A percentile compares a stretch with the other conserved stretches of the same genome.
Evolutionary conservation across 805 yeast genomes (phyloP).

Genomic region (Zygoascus flipseniorum): DNA sequence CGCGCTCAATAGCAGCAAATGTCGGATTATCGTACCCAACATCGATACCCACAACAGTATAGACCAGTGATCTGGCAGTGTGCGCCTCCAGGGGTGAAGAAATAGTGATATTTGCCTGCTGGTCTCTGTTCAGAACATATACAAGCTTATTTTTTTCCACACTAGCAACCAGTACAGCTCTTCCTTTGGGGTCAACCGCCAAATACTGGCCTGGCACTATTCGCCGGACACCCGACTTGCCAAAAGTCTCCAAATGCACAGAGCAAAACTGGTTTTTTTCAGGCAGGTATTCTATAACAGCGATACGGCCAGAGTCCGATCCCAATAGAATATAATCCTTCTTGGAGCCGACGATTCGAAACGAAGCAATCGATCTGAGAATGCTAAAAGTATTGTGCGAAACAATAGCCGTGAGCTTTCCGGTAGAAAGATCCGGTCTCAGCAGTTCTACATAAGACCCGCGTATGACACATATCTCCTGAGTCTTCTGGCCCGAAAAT

Average conservation of each 20-base stretch:
- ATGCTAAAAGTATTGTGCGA: constrained; percentile 48
- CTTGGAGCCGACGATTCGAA: constrained; percentile 45
- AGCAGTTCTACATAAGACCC: constrained; percentile 47
- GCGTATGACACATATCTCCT: constrained; percentile 54
- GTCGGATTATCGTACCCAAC: constrained; percentile 75
- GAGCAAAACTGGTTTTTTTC: constrained; percentile 33
- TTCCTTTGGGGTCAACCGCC: constrained; percentile 58
- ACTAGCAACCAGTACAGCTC: constrained; percentile 65
- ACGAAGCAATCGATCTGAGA: constrained; percentile 43
- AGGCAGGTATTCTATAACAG: constrained; percentile 41
- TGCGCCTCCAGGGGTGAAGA: constrained; percentile 71
- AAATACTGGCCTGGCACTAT: constrained; percentile 67
- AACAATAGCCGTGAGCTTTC: constrained; percentile 39
- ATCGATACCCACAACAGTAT: constrained; percentile 53
- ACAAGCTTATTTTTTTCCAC: constrained; percentile 68
- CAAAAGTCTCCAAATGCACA: constrained; percentile 52
- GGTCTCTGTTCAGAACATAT: constrained; percentile 49
- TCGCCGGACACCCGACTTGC: constrained; percentile 68
- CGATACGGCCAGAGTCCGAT: constrained; percentile 71
- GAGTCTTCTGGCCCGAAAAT: constrained; percentile 50
- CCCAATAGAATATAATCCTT: constrained; percentile 57
- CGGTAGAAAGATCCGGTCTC: constrained; percentile 46
- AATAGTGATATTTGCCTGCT: constrained; percentile 39
- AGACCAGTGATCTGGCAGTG: constrained; percentile 42
- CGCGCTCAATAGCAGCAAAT: constrained; percentile 73